phyloP scores from a whole-genome alignment of 2,329 filamentous ascomycete species.

The Aspergillus sp. region DNA sequence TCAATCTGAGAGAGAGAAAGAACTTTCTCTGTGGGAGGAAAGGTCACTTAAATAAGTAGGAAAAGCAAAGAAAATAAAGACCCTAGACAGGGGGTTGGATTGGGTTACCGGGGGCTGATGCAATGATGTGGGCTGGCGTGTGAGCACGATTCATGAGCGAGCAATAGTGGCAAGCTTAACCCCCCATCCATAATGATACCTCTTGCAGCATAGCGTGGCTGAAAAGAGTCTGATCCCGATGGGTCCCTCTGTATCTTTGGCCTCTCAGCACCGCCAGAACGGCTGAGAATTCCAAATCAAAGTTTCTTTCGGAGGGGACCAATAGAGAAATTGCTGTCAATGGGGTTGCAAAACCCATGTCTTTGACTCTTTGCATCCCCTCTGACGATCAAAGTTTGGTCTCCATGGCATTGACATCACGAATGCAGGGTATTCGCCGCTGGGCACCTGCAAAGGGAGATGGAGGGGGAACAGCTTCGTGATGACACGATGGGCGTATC shows the following conservation, averaged over 20 bases:
- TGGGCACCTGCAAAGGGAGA: not conserved
- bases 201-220: conserved; percentile 9
- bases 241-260: not conserved
- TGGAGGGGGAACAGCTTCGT: not conserved
- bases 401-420: not conserved
- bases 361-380: not conserved
- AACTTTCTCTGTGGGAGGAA: not conserved
- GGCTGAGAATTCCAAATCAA: conserved; percentile 12
- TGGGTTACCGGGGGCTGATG: not conserved
- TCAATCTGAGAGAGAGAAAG: not conserved
- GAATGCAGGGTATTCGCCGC: not conserved
- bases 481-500: conserved; percentile 2
- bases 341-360: not conserved
- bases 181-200: not conserved
- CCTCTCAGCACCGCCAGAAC: conserved; percentile 5
- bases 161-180: conserved; percentile 1
- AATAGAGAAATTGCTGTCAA: not conserved
- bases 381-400: conserved; percentile 8
- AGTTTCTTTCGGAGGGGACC: not conserved
- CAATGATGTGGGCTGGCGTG: not conserved
- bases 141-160: not conserved
- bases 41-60: conserved; percentile 6
- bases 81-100: not conserved
- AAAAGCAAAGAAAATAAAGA: not conserved
- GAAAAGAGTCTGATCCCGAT: conserved; percentile 1